phyloP scores from a whole-genome alignment of 768 basidiomycete species.

The Antrodiella citrinella region DNA sequence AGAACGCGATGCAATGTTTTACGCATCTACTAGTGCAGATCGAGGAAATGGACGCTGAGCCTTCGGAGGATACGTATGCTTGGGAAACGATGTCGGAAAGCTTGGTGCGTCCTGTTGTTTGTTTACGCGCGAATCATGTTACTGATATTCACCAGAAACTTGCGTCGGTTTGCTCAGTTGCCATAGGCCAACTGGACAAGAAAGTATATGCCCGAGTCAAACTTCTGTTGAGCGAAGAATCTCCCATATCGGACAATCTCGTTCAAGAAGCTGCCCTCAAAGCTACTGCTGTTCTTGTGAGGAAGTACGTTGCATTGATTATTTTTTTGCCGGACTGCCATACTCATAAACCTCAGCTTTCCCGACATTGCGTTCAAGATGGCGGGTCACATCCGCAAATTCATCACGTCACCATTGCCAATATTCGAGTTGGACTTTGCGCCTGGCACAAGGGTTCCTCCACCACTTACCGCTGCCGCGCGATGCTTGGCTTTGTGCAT shows the following conservation, averaged over 20 bases:
- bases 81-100: constrained; percentile 93
- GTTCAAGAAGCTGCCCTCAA: constrained; percentile 89
- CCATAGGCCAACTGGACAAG: constrained; percentile 57
- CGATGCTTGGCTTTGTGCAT: constrained; percentile 89
- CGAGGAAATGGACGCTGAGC: constrained; percentile 75
- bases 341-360: constrained; percentile 43
- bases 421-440: constrained; percentile 85
- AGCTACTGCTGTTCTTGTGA: constrained; percentile 74
- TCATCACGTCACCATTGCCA: constrained; percentile 80
- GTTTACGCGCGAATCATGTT: background rate
- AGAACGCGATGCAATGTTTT: constrained; percentile 67
- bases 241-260: constrained; percentile 74
- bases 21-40: constrained; percentile 71
- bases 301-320: constrained; percentile 41
- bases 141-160: constrained; percentile 55
- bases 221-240: constrained; percentile 70
- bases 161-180: constrained; percentile 72
- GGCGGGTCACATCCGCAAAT: constrained; percentile 74
- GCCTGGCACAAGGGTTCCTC: constrained; percentile 63
- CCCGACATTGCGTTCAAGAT: constrained; percentile 68
- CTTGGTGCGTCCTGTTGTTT: constrained; percentile 40
- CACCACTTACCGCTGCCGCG: constrained; percentile 77
- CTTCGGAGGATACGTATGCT: constrained; percentile 77
- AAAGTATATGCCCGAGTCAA: constrained; percentile 63
- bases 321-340: background rate